Percentiles rank a stretch among this genome's conserved stretches.
Conservation (phyloP, 2,329 filamentous ascomycete species). For the Fusarium citri region DNA sequence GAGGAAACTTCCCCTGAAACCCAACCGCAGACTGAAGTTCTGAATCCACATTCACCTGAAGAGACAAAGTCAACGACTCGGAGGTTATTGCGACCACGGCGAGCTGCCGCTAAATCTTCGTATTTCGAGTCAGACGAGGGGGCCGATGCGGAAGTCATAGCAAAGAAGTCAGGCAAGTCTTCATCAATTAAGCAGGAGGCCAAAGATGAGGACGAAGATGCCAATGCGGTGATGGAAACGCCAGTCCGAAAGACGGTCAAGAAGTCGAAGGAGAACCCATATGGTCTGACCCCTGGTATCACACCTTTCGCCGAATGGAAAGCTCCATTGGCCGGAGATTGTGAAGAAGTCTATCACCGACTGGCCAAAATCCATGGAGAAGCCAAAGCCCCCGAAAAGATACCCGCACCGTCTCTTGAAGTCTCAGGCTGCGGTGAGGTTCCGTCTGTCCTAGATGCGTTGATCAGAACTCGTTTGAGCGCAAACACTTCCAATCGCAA, state of each 20-base stretch:
- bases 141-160: neutral
- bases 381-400: constrained; percentile 42
- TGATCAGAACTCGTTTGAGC: constrained; percentile 45
- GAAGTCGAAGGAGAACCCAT: constrained; percentile 45
- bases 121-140: constrained; percentile 43
- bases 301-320: constrained; percentile 45
- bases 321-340: constrained; percentile 38
- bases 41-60: neutral
- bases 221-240: constrained; percentile 5
- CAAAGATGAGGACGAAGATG: constrained; percentile 21
- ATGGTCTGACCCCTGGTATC: constrained; percentile 45
- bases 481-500: constrained; percentile 45
- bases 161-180: constrained; percentile 8
- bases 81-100: constrained; percentile 32
- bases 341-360: constrained; percentile 40
- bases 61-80: constrained; percentile 2
- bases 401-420: constrained; percentile 45
- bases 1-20: constrained; percentile 8
- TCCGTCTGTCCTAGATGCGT: constrained; percentile 43
- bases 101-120: constrained; percentile 20
- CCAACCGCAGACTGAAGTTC: neutral
- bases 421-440: constrained; percentile 47
- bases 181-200: constrained; percentile 25
- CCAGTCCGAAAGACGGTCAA: constrained; percentile 33
- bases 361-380: constrained; percentile 43